A percentile compares a stretch with the other conserved stretches of the same genome.
Evolutionary conservation across 495 filamentous ascomycete species (phyloP).

Genomic region (Podospora australis): DNA sequence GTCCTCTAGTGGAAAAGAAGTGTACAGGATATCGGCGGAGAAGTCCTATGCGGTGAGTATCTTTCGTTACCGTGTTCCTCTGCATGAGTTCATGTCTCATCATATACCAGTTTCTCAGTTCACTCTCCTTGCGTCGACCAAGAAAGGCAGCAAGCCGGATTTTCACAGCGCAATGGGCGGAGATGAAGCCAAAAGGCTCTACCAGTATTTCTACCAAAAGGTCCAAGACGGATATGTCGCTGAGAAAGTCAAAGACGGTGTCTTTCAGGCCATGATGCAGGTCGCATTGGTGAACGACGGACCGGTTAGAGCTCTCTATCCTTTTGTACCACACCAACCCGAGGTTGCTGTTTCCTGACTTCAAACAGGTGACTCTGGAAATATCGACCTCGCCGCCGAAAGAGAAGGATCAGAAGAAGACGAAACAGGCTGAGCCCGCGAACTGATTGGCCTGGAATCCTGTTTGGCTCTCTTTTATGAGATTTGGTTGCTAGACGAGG

Average conservation of each 20-base stretch:
- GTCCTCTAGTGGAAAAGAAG: constrained; percentile 71
- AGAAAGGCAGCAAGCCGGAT: constrained; percentile 90
- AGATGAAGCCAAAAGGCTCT: constrained; percentile 70
- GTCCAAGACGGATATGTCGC: constrained; percentile 64
- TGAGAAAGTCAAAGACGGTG: constrained; percentile 83
- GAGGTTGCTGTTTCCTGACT: constrained; percentile 14
- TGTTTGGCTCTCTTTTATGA: too few species aligned
- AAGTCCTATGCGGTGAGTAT: constrained; percentile 78
- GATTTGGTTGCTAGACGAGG: too few species aligned
- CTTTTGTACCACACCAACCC: too few species aligned
- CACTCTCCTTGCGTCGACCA: constrained; percentile 83
- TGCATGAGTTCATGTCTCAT: too few species aligned
- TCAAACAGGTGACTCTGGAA: constrained; percentile 28
- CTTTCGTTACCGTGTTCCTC: too few species aligned
- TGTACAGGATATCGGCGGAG: constrained; percentile 79
- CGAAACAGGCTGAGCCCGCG: neutral
- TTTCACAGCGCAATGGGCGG: constrained; percentile 84
- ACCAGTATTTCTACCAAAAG: constrained; percentile 72
- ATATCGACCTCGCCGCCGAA: constrained; percentile 21
- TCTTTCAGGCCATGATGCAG: constrained; percentile 99
- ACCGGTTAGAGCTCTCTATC: constrained; percentile 57
- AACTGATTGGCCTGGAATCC: too few species aligned
- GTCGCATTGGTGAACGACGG: constrained; percentile 91
- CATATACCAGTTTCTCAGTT: constrained; percentile 99
- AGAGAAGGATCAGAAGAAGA: constrained; percentile 9